A percentile compares a stretch with the other conserved stretches of the same genome.
Evolutionary conservation across 495 filamentous ascomycete genomes (phyloP).

Genomic region (Penicillium cinerascens): DNA sequence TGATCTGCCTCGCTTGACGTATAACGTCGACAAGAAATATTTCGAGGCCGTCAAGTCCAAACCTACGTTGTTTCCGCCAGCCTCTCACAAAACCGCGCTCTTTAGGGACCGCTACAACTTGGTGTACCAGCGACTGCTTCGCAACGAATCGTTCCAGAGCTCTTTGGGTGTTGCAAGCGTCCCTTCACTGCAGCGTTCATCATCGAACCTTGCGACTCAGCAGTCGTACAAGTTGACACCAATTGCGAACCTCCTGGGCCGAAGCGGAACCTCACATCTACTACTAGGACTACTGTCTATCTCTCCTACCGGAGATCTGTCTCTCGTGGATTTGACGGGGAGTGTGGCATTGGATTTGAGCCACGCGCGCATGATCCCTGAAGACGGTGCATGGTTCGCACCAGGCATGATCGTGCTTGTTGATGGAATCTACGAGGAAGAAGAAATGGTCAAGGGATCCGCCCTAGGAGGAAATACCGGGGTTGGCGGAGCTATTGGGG

Average conservation of each 20-base stretch:
- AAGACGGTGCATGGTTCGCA: constrained; percentile 83
- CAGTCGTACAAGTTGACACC: constrained; percentile 86
- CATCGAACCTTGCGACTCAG: constrained; percentile 49
- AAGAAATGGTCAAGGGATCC: constrained; percentile 62
- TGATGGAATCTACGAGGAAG: constrained; percentile 92
- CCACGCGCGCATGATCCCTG: constrained; percentile 75
- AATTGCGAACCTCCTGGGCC: constrained; percentile 88
- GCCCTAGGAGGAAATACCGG: constrained; percentile 71
- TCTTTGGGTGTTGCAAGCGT: constrained; percentile 52
- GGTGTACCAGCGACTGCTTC: constrained; percentile 82
- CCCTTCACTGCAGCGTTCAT: constrained; percentile 49
- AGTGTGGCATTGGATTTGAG: constrained; percentile 80
- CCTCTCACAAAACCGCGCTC: constrained; percentile 75
- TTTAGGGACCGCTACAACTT: constrained; percentile 89
- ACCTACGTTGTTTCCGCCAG: constrained; percentile 73
- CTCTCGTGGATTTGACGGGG: constrained; percentile 81
- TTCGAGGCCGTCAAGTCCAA: constrained; percentile 71
- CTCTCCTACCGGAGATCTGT: constrained; percentile 76
- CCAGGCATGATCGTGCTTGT: constrained; percentile 94
- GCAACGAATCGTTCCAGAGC: constrained; percentile 89
- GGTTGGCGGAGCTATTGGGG: constrained; percentile 83
- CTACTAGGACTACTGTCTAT: constrained; percentile 79
- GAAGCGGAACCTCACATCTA: constrained; percentile 79
- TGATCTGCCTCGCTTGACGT: constrained; percentile 80
- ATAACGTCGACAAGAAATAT: constrained; percentile 84